phyloP scores from a whole-genome alignment of 441 rosid genomes.

The Flueggea neowawraea region DNA sequence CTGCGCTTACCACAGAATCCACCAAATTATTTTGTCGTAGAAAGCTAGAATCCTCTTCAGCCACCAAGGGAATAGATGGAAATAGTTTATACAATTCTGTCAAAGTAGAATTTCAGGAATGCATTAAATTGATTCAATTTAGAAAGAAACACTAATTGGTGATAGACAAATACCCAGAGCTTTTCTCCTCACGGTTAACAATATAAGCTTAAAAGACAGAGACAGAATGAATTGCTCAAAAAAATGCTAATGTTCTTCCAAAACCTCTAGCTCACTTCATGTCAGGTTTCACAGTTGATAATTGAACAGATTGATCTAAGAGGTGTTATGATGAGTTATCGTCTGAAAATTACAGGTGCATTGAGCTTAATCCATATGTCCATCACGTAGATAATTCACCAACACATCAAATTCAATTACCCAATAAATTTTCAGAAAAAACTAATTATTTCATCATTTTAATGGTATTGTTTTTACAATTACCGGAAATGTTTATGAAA shows the following conservation, averaged over 20 bases:
- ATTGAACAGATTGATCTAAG: too few species aligned
- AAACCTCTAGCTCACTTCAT: too few species aligned
- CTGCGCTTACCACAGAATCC: constrained; percentile 60
- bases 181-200: background rate
- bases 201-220: background rate
- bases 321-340: too few species aligned
- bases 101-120: background rate
- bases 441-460: too few species aligned
- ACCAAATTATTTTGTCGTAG: constrained; percentile 62
- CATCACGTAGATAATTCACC: too few species aligned
- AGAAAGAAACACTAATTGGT: background rate
- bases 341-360: too few species aligned
- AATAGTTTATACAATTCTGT: constrained; percentile 68
- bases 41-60: constrained; percentile 86
- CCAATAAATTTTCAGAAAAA: too few species aligned
- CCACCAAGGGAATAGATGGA: constrained; percentile 90
- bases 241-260: background rate
- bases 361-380: too few species aligned
- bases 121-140: background rate
- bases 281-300: too few species aligned
- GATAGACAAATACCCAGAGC: background rate
- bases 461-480: background rate
- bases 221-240: background rate
- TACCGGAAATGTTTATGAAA: background rate
- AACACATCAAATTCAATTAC: too few species aligned